phyloP scores from a whole-genome alignment of 1,284 basidiomycete genomes.

The Nidula niveotomentosa region DNA sequence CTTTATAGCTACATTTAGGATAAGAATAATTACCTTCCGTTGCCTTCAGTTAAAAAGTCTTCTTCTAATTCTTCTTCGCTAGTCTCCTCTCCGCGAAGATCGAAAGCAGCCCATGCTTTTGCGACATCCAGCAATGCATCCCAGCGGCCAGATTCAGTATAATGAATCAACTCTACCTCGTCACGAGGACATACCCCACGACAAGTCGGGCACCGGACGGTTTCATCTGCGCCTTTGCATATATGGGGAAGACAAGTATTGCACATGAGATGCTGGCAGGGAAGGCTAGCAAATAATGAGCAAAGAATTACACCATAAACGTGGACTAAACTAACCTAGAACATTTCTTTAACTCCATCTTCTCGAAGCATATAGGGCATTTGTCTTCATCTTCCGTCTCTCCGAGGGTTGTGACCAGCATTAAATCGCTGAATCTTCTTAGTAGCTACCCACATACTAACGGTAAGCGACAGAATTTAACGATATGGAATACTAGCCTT shows the following conservation, averaged over 20 bases:
- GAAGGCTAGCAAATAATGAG: slow-evolving; percentile 24
- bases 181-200: slow-evolving; percentile 28
- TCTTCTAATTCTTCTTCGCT: slow-evolving; percentile 44
- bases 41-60: slow-evolving; percentile 36
- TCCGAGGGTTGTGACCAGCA: slow-evolving; percentile 36
- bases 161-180: slow-evolving; percentile 36
- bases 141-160: slow-evolving; percentile 47
- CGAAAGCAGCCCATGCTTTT: slow-evolving; percentile 35
- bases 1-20: too few relatives aligned
- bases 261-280: slow-evolving; percentile 45
- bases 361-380: slow-evolving; percentile 43
- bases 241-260: slow-evolving; percentile 29
- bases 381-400: slow-evolving; percentile 33
- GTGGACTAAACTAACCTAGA: slow-evolving; percentile 23
- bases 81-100: slow-evolving; percentile 33
- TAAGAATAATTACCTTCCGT: slow-evolving; percentile 8
- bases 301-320: not conserved
- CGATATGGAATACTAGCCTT: slow-evolving; percentile 26
- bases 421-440: slow-evolving; percentile 36
- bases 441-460: slow-evolving; percentile 32
- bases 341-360: slow-evolving; percentile 32
- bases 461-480: not conserved
- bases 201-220: slow-evolving; percentile 41
- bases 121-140: slow-evolving; percentile 44
- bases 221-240: slow-evolving; percentile 24